These are phyloP conservation scores for Betula pendula DNA, from an alignment of 306 rosid genomes.

Conservation along the genomic window DNA sequence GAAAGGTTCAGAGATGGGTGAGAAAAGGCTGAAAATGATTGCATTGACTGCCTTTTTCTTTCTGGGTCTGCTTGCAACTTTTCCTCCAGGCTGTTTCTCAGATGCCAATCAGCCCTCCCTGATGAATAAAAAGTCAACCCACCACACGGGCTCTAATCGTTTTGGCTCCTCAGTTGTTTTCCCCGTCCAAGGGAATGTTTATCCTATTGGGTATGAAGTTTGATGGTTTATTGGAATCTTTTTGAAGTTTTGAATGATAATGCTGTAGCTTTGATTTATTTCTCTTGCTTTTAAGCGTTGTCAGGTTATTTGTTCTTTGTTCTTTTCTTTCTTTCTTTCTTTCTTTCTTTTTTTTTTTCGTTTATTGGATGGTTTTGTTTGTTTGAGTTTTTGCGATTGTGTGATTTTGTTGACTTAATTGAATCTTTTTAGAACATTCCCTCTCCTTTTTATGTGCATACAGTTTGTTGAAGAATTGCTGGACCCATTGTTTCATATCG, in stretches of 20 bases:
- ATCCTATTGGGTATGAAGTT: constrained; percentile 71
- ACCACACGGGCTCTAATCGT: background rate
- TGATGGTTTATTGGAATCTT: background rate
- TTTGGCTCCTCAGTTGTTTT: constrained; percentile 39
- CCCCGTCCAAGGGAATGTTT: constrained; percentile 62
- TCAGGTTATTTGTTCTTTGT: background rate
- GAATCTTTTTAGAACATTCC: background rate
- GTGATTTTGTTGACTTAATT: background rate
- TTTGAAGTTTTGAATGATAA: background rate
- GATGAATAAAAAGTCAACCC: background rate
- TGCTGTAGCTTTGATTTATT: constrained; percentile 7
- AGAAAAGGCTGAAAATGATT: constrained; percentile 11
- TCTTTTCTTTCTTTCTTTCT: no score
- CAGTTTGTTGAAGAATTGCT: background rate
- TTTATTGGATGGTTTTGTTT: background rate
- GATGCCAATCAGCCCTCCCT: constrained; percentile 29
- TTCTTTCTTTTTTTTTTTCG: background rate
- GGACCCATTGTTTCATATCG: background rate
- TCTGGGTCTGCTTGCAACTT: constrained; percentile 32
- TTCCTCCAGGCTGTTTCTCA: constrained; percentile 36
- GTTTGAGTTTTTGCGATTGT: background rate
- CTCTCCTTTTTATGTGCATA: background rate
- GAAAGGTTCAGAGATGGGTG: constrained; percentile 7
- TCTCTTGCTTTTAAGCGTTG: background rate
- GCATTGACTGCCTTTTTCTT: constrained; percentile 25